These are phyloP conservation scores for Saccharomycopsis guyanensis DNA, from an alignment of 805 yeast species.

Conservation along the genomic window DNA sequence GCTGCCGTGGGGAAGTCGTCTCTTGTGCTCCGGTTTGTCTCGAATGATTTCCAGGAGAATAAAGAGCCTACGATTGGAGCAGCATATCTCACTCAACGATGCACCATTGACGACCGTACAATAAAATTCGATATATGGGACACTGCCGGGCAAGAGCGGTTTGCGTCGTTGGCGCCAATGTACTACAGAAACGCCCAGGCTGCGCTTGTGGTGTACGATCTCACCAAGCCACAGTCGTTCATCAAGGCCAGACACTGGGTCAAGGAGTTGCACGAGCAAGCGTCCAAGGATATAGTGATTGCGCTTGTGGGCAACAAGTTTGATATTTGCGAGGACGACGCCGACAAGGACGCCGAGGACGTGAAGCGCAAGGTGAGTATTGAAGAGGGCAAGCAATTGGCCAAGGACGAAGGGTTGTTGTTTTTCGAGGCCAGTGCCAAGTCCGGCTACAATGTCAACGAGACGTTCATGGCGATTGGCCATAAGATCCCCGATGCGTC, in stretches of 20 bases:
- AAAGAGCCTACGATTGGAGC: constrained; percentile 98
- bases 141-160: constrained; percentile 97
- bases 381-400: constrained; percentile 81
- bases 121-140: constrained; percentile 95
- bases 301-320: constrained; percentile 92
- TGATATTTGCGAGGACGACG: constrained; percentile 55
- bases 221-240: constrained; percentile 90
- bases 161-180: constrained; percentile 94
- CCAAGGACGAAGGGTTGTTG: constrained; percentile 83
- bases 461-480: constrained; percentile 86
- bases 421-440: constrained; percentile 95
- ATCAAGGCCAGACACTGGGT: constrained; percentile 98
- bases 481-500: constrained; percentile 57
- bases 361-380: constrained; percentile 66
- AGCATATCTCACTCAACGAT: constrained; percentile 90
- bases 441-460: constrained; percentile 80
- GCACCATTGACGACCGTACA: constrained; percentile 76
- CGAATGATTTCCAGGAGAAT: constrained; percentile 93
- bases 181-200: constrained; percentile 97
- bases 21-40: constrained; percentile 83
- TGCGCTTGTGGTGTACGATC: constrained; percentile 90
- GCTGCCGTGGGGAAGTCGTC: constrained; percentile 98
- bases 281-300: constrained; percentile 82
- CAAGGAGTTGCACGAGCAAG: constrained; percentile 90
- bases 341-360: constrained; percentile 31